These are phyloP conservation scores for Heritiera fomes DNA, from an alignment of 345 rosid genomes.

Conservation along the genomic window DNA sequence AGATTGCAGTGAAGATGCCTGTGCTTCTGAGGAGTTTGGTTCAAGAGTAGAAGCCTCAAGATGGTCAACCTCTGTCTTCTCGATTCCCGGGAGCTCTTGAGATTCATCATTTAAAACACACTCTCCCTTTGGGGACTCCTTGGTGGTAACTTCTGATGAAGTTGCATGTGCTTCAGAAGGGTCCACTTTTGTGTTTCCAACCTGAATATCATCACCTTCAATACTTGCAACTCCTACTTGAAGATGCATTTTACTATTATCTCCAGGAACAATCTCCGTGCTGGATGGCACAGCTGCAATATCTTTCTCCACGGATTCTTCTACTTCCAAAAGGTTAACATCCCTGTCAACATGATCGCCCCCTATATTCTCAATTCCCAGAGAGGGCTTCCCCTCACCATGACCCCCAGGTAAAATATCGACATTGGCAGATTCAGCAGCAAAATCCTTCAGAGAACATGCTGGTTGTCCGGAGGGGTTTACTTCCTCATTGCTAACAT, in stretches of 20 bases:
- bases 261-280: neutral
- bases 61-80: neutral
- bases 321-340: conserved; percentile 15
- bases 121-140: conserved; percentile 8
- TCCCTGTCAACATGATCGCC: conserved; percentile 15
- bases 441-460: neutral
- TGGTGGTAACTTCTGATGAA: neutral
- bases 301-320: conserved; percentile 13
- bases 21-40: conserved; percentile 9
- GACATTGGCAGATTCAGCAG: neutral
- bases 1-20: neutral
- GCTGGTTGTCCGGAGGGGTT: neutral
- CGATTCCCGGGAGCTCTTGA: conserved; percentile 1
- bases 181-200: conserved; percentile 8
- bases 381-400: conserved; percentile 13
- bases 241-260: conserved; percentile 1
- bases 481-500: conserved; percentile 9
- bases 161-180: conserved; percentile 9
- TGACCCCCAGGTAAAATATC: conserved; percentile 14
- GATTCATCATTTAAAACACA: neutral
- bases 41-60: neutral
- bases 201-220: conserved; percentile 12
- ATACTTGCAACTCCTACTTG: neutral
- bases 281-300: conserved; percentile 17
- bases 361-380: conserved; percentile 17